phyloP scores from a whole-genome alignment of 2,329 filamentous ascomycete genomes.

The Hirsutella thompsonii region DNA sequence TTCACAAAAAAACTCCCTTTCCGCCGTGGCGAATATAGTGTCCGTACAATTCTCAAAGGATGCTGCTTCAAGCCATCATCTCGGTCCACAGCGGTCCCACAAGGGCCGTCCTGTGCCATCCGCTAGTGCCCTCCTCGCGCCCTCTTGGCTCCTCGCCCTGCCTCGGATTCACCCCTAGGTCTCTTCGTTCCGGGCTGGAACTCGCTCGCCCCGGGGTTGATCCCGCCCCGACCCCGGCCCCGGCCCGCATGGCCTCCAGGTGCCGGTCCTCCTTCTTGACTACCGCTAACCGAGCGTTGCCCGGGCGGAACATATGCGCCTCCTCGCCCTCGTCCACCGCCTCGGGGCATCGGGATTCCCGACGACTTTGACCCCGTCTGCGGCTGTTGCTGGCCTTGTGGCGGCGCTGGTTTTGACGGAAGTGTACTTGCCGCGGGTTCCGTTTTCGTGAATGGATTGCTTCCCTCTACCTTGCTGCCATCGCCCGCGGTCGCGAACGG shows the following conservation, averaged over 20 bases:
- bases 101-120: not conserved
- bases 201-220: constrained; percentile 41
- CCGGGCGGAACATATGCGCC: constrained; percentile 23
- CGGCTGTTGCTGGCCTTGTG: constrained; percentile 8
- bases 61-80: too few relatives aligned
- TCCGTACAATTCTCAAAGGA: too few relatives aligned
- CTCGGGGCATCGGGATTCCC: constrained; percentile 28
- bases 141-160: constrained; percentile 27
- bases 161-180: constrained; percentile 38
- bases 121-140: constrained; percentile 25
- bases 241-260: constrained; percentile 16
- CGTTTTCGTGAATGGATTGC: constrained; percentile 15
- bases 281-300: constrained; percentile 21
- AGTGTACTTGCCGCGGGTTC: constrained; percentile 4
- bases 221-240: constrained; percentile 22
- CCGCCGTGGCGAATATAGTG: too few relatives aligned
- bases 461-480: constrained; percentile 5
- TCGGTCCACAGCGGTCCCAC: too few relatives aligned
- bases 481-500: constrained; percentile 17
- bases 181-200: constrained; percentile 46
- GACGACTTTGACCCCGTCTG: constrained; percentile 18
- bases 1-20: too few relatives aligned
- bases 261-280: constrained; percentile 21
- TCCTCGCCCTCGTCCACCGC: constrained; percentile 25
- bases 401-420: constrained; percentile 8